These are phyloP conservation scores for Tylopilus intermedius DNA, from an alignment of 768 basidiomycete species.

Conservation along the genomic window DNA sequence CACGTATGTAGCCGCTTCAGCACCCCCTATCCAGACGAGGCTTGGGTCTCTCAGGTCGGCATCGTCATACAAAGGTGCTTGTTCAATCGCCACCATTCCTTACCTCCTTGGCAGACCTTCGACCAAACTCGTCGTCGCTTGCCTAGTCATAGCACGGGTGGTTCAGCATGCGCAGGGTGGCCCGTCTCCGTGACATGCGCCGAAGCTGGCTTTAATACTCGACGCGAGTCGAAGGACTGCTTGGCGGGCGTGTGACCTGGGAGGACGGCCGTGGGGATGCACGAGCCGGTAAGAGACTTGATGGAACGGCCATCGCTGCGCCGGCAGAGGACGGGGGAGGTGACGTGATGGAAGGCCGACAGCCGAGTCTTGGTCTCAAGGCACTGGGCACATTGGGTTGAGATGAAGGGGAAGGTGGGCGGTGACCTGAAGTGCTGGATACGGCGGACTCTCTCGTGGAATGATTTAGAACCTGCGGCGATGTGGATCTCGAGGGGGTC, in stretches of 20 bases:
- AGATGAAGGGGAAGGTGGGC: conserved; percentile 18
- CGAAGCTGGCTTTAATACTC: conserved; percentile 17
- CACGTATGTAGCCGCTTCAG: conserved; percentile 80
- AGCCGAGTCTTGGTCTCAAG: conserved; percentile 32
- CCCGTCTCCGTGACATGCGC: conserved; percentile 7
- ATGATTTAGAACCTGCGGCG: conserved; percentile 33
- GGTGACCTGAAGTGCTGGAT: conserved; percentile 14
- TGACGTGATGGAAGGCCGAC: conserved; percentile 45
- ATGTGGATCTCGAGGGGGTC: conserved; percentile 36
- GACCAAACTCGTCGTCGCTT: conserved; percentile 66
- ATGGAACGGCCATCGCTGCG: conserved; percentile 15
- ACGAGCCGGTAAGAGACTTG: conserved; percentile 25
- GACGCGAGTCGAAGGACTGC: conserved; percentile 19
- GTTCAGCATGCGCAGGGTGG: conserved; percentile 16
- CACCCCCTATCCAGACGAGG: conserved; percentile 59
- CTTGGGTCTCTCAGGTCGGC: conserved; percentile 57
- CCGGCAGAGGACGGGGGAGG: conserved; percentile 29
- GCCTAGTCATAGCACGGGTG: conserved; percentile 77
- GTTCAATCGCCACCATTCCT: not conserved
- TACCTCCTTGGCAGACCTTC: conserved; percentile 44
- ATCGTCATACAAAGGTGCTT: conserved; percentile 51
- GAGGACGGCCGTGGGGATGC: conserved; percentile 20
- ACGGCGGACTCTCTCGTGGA: conserved; percentile 22
- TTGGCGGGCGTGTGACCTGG: conserved; percentile 10
- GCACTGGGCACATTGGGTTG: conserved; percentile 28